These are phyloP conservation scores for Pterocarpus macrocarpus DNA, from an alignment of 306 rosid species.

Conservation along the genomic window DNA sequence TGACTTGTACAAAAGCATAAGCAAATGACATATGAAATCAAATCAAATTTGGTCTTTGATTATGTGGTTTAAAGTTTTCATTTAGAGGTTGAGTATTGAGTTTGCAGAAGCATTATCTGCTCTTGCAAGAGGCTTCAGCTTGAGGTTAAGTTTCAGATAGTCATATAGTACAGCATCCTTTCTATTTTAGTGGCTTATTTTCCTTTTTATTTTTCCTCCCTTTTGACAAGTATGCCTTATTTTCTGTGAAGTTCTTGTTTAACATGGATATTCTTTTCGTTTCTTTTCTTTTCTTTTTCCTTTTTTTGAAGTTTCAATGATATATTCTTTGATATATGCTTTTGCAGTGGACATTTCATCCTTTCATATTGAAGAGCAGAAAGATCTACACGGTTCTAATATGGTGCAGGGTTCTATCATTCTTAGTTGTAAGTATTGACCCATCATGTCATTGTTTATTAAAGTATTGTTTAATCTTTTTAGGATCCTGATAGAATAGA, in stretches of 20 bases:
- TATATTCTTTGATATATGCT: slow-evolving; percentile 51
- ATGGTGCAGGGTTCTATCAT: slow-evolving; percentile 98
- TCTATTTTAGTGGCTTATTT: slow-evolving; percentile 19
- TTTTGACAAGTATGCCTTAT: slow-evolving; percentile 5
- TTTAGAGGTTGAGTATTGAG: slow-evolving; percentile 1
- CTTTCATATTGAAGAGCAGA: slow-evolving; percentile 87
- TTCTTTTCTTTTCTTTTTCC: too few relatives aligned
- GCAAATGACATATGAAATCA: neutral
- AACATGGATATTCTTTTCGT: neutral
- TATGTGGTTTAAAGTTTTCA: slow-evolving; percentile 27
- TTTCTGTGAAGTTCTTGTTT: slow-evolving; percentile 4
- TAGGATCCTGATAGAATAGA: neutral
- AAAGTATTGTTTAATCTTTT: slow-evolving; percentile 24
- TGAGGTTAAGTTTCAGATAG: slow-evolving; percentile 12
- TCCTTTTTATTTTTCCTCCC: neutral
- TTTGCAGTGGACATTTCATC: slow-evolving; percentile 99
- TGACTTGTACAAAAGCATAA: neutral
- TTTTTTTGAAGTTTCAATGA: slow-evolving; percentile 1
- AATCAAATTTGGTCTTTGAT: slow-evolving; percentile 4
- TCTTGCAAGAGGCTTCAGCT: slow-evolving; percentile 16
- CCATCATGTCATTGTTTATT: slow-evolving; percentile 25
- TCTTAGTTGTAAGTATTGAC: slow-evolving; percentile 82
- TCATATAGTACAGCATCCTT: neutral
- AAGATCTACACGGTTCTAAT: slow-evolving; percentile 90
- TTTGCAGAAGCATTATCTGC: slow-evolving; percentile 11